A percentile compares a stretch with the other conserved stretches of the same genome.
These are phyloP conservation scores for Naganishia sp. DNA, from an alignment of 1,284 basidiomycete genomes.

Conservation along the genomic window DNA sequence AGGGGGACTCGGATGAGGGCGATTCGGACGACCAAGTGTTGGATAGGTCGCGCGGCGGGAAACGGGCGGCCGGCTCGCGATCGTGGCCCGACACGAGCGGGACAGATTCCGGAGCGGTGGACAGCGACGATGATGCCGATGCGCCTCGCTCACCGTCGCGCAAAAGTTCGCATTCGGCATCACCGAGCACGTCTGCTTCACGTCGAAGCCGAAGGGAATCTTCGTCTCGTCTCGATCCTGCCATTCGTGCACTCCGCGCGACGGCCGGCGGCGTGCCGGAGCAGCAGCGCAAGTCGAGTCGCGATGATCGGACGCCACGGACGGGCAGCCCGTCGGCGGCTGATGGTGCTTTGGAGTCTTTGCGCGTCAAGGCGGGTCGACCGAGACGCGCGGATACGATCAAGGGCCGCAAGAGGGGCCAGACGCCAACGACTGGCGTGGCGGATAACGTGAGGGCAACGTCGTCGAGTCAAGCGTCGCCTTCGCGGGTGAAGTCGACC, in stretches of 20 bases:
- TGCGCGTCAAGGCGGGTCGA: conserved; percentile 26
- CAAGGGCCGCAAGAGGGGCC: conserved; percentile 25
- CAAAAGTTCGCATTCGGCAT: conserved; percentile 26
- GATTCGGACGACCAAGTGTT: background rate
- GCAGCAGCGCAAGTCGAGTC: background rate
- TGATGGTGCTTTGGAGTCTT: conserved; percentile 30
- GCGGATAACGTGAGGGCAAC: background rate
- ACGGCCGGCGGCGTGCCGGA: conserved; percentile 27
- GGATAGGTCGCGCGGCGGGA: conserved; percentile 6
- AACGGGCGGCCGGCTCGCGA: conserved; percentile 13
- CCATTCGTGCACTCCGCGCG: conserved; percentile 32
- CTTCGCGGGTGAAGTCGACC: background rate
- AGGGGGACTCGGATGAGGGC: conserved; percentile 35
- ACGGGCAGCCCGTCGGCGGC: conserved; percentile 26
- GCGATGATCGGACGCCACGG: conserved; percentile 29
- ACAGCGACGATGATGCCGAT: conserved; percentile 5
- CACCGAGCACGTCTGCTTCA: conserved; percentile 2
- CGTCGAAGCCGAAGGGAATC: conserved; percentile 25
- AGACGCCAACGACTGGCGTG: background rate
- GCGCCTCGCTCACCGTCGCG: background rate
- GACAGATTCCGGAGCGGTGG: background rate
- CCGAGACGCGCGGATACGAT: conserved; percentile 33
- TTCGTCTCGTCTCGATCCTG: conserved; percentile 32
- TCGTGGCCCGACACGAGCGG: conserved; percentile 15
- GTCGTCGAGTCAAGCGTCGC: background rate